Percentiles rank a stretch among this genome's conserved stretches.
Evolutionary conservation across 1,139 yeast species (phyloP).

Genomic region (Taphrina populina): DNA sequence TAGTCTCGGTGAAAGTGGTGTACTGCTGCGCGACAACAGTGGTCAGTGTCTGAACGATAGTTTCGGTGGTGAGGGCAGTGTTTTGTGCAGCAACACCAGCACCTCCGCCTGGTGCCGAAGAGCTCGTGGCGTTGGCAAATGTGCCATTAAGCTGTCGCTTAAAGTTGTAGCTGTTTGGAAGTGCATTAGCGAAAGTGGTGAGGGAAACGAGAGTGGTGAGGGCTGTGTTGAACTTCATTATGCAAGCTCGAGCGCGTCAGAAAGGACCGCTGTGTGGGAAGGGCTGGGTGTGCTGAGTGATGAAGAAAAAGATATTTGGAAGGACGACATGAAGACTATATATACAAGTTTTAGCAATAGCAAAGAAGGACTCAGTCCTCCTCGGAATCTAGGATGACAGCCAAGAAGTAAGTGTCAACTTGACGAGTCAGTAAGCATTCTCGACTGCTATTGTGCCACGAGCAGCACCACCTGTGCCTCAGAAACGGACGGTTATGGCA

Average conservation of each 20-base stretch:
- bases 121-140: conserved; percentile 6
- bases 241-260: no score
- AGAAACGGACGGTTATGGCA: no score
- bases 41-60: conserved; percentile 23
- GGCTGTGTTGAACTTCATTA: conserved; percentile 25
- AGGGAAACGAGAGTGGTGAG: conserved; percentile 31
- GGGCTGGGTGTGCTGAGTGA: neutral
- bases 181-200: conserved; percentile 23
- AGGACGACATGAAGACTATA: neutral
- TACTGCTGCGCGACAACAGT: conserved; percentile 21
- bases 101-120: conserved; percentile 3
- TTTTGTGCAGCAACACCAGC: conserved; percentile 1
- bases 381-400: no score
- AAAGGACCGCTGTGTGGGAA: neutral
- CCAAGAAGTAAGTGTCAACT: no score
- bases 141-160: conserved; percentile 19
- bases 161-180: neutral
- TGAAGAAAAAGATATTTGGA: neutral
- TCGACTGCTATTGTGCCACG: no score
- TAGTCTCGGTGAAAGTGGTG: conserved; percentile 9
- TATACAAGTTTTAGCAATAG: conserved; percentile 4
- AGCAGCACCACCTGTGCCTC: no score
- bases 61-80: conserved; percentile 2
- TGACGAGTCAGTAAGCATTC: no score
- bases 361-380: no score